Evolutionary conservation across 192 early-diverging fungal species (phyloP).

Genomic region (Coemansia sp.): DNA sequence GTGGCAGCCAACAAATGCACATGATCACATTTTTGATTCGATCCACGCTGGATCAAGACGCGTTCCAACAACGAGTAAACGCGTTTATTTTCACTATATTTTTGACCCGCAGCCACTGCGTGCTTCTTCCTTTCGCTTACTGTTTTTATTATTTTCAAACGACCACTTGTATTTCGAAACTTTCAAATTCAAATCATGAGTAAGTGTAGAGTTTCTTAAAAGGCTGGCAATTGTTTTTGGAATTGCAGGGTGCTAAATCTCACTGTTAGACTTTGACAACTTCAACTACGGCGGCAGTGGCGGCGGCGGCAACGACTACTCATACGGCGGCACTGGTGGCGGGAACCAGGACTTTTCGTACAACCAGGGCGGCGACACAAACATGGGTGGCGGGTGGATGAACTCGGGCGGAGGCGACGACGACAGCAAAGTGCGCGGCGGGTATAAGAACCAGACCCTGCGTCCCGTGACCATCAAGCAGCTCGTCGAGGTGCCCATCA

Average conservation of each 20-base stretch:
- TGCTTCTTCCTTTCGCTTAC: background rate
- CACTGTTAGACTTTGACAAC: slow-evolving; percentile 22
- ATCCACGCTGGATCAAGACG: background rate
- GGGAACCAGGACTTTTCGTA: slow-evolving; percentile 29
- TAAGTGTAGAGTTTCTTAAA: slow-evolving; percentile 3
- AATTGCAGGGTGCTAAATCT: background rate
- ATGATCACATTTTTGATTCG: background rate
- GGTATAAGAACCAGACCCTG: slow-evolving; percentile 61
- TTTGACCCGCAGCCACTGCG: background rate
- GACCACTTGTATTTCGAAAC: background rate
- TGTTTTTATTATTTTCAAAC: slow-evolving; percentile 2
- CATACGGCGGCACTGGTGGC: background rate
- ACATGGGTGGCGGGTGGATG: slow-evolving; percentile 34
- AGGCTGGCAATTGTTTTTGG: background rate
- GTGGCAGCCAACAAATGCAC: slow-evolving; percentile 38
- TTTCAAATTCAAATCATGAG: slow-evolving; percentile 11
- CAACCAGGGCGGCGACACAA: slow-evolving; percentile 4
- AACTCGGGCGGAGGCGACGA: slow-evolving; percentile 29
- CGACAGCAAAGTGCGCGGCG: slow-evolving; percentile 48
- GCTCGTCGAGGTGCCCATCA: slow-evolving; percentile 52
- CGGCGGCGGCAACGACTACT: slow-evolving; percentile 5
- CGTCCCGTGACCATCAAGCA: slow-evolving; percentile 85
- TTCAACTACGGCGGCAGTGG: slow-evolving; percentile 8
- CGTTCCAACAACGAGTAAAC: background rate
- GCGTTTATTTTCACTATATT: background rate